Percentiles rank a stretch among this genome's conserved stretches.
These are phyloP conservation scores for Rutidosis leptorrhynchoides DNA, from an alignment of 129 eudicot genomes.

Conservation along the genomic window DNA sequence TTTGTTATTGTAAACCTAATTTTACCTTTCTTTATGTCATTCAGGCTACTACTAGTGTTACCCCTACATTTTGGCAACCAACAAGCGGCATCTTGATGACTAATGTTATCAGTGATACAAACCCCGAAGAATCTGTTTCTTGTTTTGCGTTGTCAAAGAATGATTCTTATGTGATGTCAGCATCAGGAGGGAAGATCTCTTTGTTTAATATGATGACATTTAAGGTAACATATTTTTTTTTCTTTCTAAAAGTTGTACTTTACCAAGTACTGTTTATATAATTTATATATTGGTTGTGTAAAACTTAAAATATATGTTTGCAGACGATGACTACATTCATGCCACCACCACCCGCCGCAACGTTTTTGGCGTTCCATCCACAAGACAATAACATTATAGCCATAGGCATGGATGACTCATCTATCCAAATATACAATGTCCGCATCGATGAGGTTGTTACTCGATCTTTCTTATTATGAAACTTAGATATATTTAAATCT, in stretches of 20 bases:
- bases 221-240: slow-evolving; percentile 42
- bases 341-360: slow-evolving; percentile 95
- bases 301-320: no score
- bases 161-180: slow-evolving; percentile 87
- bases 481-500: neutral
- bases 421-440: slow-evolving; percentile 83
- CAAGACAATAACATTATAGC: slow-evolving; percentile 88
- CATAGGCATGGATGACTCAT: slow-evolving; percentile 88
- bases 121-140: slow-evolving; percentile 75
- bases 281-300: neutral
- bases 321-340: slow-evolving; percentile 93
- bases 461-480: neutral
- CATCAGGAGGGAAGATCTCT: slow-evolving; percentile 88
- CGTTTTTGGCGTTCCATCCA: slow-evolving; percentile 87
- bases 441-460: slow-evolving; percentile 73
- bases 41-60: slow-evolving; percentile 65
- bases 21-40: neutral
- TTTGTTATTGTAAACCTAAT: neutral
- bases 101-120: slow-evolving; percentile 66
- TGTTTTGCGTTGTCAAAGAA: slow-evolving; percentile 92
- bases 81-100: slow-evolving; percentile 85
- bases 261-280: no score
- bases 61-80: slow-evolving; percentile 82
- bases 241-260: neutral
- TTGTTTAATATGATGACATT: slow-evolving; percentile 89